Base-by-base conservation (phyloP, 2,329 filamentous ascomycete species). In the Keithomyces neogunnii region DNA sequence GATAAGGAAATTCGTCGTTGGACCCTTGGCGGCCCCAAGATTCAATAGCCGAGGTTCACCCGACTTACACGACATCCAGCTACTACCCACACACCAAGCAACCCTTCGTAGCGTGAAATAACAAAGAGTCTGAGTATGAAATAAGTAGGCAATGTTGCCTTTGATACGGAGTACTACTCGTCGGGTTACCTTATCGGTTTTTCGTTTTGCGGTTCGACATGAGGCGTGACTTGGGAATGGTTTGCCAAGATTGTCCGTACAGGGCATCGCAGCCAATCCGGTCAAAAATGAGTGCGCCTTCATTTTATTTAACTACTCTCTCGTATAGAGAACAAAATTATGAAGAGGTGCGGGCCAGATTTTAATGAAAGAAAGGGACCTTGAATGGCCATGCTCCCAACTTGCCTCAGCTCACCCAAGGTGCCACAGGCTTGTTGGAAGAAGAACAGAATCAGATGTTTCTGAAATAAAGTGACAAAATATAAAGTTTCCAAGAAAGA, bases 21-120 rank as follows among this genome's bases (percentile, higher is more conserved):
- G 19, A 19, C 19, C 19, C 19, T 19, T 19, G 19, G 19, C 19
- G 19, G 19, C 19, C 19, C 19, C 19, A 19, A 19, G 19, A 19
- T 38, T 51, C 39, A 48, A 51, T 45, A 52, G 47, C 55, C 55
- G 55, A 5, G 3, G 48, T 54, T 57, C 26, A 54, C 48, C 55
- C 55, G 55, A 47, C 54, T 50, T 39, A 47, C 54, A 52, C 45
- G 32, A 26, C 10, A 19, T 19, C 19, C 19, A 19, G 19, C 19
- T 19, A 19, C 19, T 19, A 19, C 19, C 19, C 19, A 19, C 19
- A 19, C 19, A 19, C 19, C 19, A 19, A 19, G 19, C 19, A 19
- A 19, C 19, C 19, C 19, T 19, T 19, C 19, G 19, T 19, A 19
- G 19, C 19, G 19, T 19, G 19, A 19, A 19, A 19, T 19, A 19